Evolutionary conservation across 2,329 filamentous ascomycete species (phyloP).

Genomic region (Alternaria viburni): DNA sequence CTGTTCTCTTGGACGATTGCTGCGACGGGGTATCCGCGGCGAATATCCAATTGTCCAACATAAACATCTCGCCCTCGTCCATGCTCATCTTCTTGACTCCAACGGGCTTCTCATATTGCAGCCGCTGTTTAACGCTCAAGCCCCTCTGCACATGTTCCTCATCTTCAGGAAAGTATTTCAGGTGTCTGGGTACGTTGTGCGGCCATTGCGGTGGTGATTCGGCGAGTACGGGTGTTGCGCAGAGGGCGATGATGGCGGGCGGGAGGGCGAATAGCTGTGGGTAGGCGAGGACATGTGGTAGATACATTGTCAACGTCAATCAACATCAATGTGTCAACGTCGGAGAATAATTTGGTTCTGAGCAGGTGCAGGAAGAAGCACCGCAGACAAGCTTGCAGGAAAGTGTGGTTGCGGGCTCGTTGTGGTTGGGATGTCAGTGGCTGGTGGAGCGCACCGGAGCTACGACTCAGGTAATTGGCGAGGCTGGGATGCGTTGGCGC

Average conservation of each 20-base stretch:
- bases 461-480: slow-evolving; percentile 38
- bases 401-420: background rate
- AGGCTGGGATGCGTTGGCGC: slow-evolving; percentile 44
- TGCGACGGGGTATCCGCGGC: slow-evolving; percentile 30
- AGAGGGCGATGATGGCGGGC: slow-evolving; percentile 37
- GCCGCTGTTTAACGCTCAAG: slow-evolving; percentile 48
- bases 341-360: slow-evolving; percentile 4
- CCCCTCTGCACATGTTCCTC: slow-evolving; percentile 52
- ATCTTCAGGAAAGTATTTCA: slow-evolving; percentile 58
- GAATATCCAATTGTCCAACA: slow-evolving; percentile 68
- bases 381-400: background rate
- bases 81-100: slow-evolving; percentile 75
- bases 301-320: slow-evolving; percentile 25
- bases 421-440: slow-evolving; percentile 26
- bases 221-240: slow-evolving; percentile 20
- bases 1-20: slow-evolving; percentile 9
- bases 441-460: slow-evolving; percentile 29
- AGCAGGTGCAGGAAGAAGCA: slow-evolving; percentile 19
- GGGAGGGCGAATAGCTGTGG: slow-evolving; percentile 43
- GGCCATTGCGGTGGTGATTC: slow-evolving; percentile 51
- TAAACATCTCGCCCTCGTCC: slow-evolving; percentile 76
- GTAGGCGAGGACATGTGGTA: too few species aligned
- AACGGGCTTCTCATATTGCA: slow-evolving; percentile 57
- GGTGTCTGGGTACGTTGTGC: slow-evolving; percentile 53
- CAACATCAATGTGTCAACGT: background rate